Evolutionary conservation across 31 red algal species (phyloP), one percentile per base, ranked within the genome.

Genomic region (Odonthalia washingtoniensis): DNA sequence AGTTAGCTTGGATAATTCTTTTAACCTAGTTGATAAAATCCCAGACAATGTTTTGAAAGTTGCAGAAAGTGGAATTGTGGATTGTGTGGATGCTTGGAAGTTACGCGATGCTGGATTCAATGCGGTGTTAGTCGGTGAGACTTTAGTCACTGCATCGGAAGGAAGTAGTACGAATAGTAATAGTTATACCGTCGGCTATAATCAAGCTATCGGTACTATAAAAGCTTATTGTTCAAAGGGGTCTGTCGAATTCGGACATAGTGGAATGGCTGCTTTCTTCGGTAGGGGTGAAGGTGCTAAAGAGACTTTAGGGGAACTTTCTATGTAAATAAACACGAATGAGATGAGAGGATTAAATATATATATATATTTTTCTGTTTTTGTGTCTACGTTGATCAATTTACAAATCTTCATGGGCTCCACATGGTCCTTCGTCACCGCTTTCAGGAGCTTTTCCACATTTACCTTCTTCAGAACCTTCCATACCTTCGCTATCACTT

Each of bases 271-370:
- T 5, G 63, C 87, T 1, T 95, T 94, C 76, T 94, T 46, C 68
- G 97, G 97, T 36, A 94, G 87, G 72, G 94, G 91, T 37, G 97
- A 99, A 74, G 94, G 92, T 46, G 97, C 97, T 24, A 99, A 96
- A 77, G 97, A 99, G 78, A 57, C 74, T 40, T 62, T 91, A 45
- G 89, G 89, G 31, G 89, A 91, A 64, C 46, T 91, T 6, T 91
- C 89, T 18, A 91, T 91, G 14, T 91, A 80, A 86, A 77, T 5
- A 42, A 42, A 30, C 16, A 72, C n/a, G n/a, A n/a, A n/a, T n/a
- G n/a, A n/a, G n/a, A n/a, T n/a, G n/a, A n/a, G n/a, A n/a, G n/a
- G n/a, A n/a, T n/a, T n/a, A n/a, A n/a, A n/a, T n/a, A n/a, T n/a
- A n/a, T n/a, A n/a, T n/a, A n/a, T n/a, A n/a, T n/a, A n/a, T n/a